Evolutionary conservation across 345 rosid genomes (phyloP).

Genomic region (Ceriops tagal): DNA sequence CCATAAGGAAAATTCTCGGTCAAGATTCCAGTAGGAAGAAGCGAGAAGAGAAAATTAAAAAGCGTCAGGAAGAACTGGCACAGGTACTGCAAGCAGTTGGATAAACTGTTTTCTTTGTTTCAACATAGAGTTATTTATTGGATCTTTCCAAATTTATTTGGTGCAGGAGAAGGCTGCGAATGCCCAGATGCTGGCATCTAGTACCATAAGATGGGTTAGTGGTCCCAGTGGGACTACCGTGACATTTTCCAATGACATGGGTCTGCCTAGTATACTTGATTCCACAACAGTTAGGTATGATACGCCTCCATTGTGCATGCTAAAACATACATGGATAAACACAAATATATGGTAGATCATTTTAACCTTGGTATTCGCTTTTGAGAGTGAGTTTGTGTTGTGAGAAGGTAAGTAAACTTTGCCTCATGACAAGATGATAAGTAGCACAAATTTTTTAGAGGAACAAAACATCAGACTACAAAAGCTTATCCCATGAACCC

Average conservation of each 20-base stretch:
- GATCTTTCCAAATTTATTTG: constrained; percentile 14
- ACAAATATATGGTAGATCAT: neutral
- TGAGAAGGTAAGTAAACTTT: too few relatives aligned
- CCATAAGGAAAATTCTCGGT: constrained; percentile 89
- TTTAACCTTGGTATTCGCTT: too few relatives aligned
- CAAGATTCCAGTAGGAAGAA: constrained; percentile 92
- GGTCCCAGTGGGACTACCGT: constrained; percentile 73
- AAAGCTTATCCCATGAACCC: too few relatives aligned
- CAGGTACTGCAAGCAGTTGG: constrained; percentile 45
- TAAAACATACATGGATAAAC: neutral
- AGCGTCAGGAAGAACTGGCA: constrained; percentile 76
- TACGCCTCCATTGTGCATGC: neutral
- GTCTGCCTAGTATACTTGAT: constrained; percentile 69
- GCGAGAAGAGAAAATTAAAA: constrained; percentile 73
- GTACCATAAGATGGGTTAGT: constrained; percentile 57
- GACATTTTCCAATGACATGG: constrained; percentile 72
- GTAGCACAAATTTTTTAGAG: too few relatives aligned
- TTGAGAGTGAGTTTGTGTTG: too few relatives aligned
- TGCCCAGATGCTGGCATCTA: constrained; percentile 43
- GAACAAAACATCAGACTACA: too few relatives aligned
- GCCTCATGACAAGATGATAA: too few relatives aligned
- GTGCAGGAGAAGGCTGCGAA: constrained; percentile 74
- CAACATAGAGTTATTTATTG: constrained; percentile 3
- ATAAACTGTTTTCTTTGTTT: constrained; percentile 1
- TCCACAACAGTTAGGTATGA: constrained; percentile 52